Evolutionary conservation across 116 monocot species (phyloP).

Genomic region (Zostera marina): DNA sequence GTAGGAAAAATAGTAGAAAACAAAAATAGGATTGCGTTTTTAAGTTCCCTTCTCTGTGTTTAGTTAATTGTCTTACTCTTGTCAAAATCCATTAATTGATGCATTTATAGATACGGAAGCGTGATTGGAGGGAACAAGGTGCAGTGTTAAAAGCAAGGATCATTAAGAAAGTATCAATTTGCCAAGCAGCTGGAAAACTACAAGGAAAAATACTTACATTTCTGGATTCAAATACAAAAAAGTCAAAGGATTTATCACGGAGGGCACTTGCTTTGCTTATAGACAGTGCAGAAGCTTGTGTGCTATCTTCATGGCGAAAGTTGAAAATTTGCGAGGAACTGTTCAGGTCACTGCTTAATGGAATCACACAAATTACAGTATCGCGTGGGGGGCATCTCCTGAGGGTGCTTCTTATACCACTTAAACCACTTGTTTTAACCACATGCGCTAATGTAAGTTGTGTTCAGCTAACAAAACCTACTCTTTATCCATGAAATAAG

Average conservation of each 20-base stretch:
- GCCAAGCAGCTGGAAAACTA: conserved; percentile 61
- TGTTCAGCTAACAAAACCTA: background rate
- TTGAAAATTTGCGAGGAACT: conserved; percentile 81
- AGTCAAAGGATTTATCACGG: conserved; percentile 58
- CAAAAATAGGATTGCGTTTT: background rate
- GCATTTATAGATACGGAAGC: conserved; percentile 57
- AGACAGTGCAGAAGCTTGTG: conserved; percentile 80
- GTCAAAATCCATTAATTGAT: background rate
- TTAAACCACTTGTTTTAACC: conserved; percentile 84
- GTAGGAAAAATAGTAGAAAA: background rate
- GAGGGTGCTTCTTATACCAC: conserved; percentile 66
- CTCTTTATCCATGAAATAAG: background rate
- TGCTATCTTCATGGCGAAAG: conserved; percentile 79
- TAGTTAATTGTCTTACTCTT: background rate
- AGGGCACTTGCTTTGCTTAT: conserved; percentile 71
- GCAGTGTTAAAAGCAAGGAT: conserved; percentile 64
- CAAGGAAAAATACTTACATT: conserved; percentile 44
- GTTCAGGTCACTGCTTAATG: conserved; percentile 54
- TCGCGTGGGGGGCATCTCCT: conserved; percentile 85
- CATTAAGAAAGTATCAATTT: conserved; percentile 52
- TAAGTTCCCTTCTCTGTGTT: background rate
- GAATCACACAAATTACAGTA: conserved; percentile 77
- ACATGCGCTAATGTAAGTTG: conserved; percentile 68
- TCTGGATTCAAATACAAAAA: conserved; percentile 57
- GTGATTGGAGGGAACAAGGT: conserved; percentile 89